A percentile compares a stretch with the other conserved stretches of the same genome.
Evolutionary conservation across 2,329 filamentous ascomycete species (phyloP).

Genomic region (Dryadomyces quercus-mongolicae): DNA sequence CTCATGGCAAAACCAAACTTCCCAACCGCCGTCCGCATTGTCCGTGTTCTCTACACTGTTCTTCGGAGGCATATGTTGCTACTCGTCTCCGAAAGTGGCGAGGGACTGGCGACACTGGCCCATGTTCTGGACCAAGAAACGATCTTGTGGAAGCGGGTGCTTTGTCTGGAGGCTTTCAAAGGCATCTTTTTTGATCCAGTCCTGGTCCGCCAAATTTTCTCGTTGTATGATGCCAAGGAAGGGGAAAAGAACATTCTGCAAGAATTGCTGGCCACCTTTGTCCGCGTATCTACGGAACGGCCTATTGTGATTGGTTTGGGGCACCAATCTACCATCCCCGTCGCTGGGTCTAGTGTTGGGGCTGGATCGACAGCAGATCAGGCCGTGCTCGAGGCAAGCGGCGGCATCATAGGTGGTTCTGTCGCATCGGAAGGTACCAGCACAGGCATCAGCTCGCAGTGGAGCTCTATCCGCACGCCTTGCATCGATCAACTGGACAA

Average conservation of each 20-base stretch:
- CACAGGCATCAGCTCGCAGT: conserved; percentile 76
- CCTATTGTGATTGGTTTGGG: conserved; percentile 80
- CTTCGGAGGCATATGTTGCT: conserved; percentile 66
- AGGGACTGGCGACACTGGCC: conserved; percentile 69
- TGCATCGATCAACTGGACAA: conserved; percentile 96
- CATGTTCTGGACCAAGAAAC: conserved; percentile 82
- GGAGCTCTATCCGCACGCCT: conserved; percentile 76
- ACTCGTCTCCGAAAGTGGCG: conserved; percentile 67
- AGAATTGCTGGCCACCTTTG: conserved; percentile 75
- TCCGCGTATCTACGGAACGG: conserved; percentile 86
- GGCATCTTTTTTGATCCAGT: conserved; percentile 73
- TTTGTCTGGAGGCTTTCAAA: conserved; percentile 86
- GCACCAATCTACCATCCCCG: conserved; percentile 75
- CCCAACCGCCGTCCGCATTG: conserved; percentile 67
- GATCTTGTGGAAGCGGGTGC: conserved; percentile 69
- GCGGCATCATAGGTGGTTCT: conserved; percentile 72
- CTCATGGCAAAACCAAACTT: conserved; percentile 71
- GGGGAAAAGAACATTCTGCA: conserved; percentile 66
- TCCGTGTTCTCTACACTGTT: conserved; percentile 72
- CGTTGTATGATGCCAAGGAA: conserved; percentile 62
- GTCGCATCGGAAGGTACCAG: conserved; percentile 54
- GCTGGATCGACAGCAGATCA: conserved; percentile 58
- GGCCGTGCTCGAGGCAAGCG: conserved; percentile 79
- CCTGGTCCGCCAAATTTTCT: conserved; percentile 68
- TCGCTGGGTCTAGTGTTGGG: conserved; percentile 41